These are phyloP conservation scores for Ganoderma meredithae DNA, from an alignment of 1,284 basidiomycete genomes.

Conservation along the genomic window DNA sequence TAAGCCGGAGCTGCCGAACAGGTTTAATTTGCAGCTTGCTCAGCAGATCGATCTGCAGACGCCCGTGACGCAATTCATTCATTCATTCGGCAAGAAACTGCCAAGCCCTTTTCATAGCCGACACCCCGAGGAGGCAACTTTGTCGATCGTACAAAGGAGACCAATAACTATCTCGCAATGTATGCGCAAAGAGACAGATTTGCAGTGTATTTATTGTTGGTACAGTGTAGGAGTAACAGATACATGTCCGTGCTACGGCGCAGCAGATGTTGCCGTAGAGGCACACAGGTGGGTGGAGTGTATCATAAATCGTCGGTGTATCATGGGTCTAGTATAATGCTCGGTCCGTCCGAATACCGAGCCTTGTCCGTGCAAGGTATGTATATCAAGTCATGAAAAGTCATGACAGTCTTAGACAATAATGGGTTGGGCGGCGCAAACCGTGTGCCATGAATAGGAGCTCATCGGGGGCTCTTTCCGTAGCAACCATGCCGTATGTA, in stretches of 20 bases:
- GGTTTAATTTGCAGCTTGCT: slow-evolving; percentile 12
- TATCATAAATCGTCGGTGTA: not conserved
- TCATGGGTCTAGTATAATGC: not conserved
- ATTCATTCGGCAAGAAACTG: not conserved
- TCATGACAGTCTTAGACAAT: slow-evolving; percentile 8
- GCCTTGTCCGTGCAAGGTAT: slow-evolving; percentile 4
- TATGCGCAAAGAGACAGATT: not conserved
- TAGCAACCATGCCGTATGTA: not conserved
- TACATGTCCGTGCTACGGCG: slow-evolving; percentile 1
- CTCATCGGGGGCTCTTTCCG: not conserved
- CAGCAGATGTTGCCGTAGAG: not conserved
- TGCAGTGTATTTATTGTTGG: not conserved
- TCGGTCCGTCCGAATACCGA: not conserved
- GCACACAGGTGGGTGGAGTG: not conserved
- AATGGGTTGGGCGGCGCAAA: slow-evolving; percentile 9
- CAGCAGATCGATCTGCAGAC: slow-evolving; percentile 4
- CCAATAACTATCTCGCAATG: too few species aligned
- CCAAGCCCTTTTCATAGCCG: not conserved
- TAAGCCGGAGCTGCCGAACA: not conserved
- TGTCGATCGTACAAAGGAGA: not conserved
- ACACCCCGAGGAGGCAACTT: not conserved
- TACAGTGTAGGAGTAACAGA: not conserved
- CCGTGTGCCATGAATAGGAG: slow-evolving; percentile 11
- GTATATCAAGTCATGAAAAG: not conserved
- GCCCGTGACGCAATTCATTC: not conserved